Evolutionary conservation across 345 rosid genomes (phyloP).

Genomic region (Carallia brachiata): DNA sequence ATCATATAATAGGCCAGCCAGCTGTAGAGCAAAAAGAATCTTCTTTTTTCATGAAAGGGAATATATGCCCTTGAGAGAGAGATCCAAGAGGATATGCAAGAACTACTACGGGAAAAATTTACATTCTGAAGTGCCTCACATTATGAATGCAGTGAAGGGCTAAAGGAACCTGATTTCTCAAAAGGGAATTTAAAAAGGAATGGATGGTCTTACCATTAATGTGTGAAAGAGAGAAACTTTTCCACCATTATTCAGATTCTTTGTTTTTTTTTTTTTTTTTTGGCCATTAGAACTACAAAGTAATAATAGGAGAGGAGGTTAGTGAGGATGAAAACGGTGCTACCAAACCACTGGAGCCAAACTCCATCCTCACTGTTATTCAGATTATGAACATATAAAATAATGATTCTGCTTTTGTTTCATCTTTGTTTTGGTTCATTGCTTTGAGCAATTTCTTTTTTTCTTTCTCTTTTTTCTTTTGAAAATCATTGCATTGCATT

Average conservation of each 20-base stretch:
- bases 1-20: neutral
- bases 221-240: slow-evolving; percentile 2
- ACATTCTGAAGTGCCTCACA: neutral
- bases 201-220: neutral
- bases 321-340: too few relatives aligned
- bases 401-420: neutral
- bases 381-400: neutral
- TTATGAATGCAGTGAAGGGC: neutral
- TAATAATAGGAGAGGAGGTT: too few relatives aligned
- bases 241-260: neutral
- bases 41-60: neutral
- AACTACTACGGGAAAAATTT: neutral
- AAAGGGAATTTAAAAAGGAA: neutral
- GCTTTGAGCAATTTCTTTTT: neutral
- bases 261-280: too few relatives aligned
- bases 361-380: neutral
- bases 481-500: neutral
- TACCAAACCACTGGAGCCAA: too few relatives aligned
- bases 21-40: neutral
- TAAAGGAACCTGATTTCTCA: neutral
- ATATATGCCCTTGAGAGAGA: neutral
- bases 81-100: slow-evolving; percentile 9
- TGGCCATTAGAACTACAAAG: too few relatives aligned
- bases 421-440: neutral
- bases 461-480: too few relatives aligned